Evolutionary conservation across 768 basidiomycete species (phyloP), one percentile per base, ranked within the genome.

Genomic region (Lentinula guzmanii): DNA sequence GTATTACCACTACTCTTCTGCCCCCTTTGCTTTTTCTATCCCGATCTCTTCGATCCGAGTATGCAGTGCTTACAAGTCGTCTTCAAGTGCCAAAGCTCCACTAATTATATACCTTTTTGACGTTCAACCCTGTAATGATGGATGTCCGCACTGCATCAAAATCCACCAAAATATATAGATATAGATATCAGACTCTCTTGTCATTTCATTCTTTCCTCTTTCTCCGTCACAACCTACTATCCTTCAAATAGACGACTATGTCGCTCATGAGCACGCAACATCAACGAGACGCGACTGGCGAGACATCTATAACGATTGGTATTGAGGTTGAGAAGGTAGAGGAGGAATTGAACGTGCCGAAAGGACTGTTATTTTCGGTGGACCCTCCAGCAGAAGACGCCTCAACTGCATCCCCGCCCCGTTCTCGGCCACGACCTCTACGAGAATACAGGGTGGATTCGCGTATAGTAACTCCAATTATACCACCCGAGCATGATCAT

Each of bases 401-500:
- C 45, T 31, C 16, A 18, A 52, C 59, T 52, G 10, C 24, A 24
- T 52, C 59, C 11, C 39, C 51, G 10, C 24, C 46, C 2, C 58
- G 13, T 31, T 33, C 45, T 31, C 42, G 24, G 35, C 31, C n/a
- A 11, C 59, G 45, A 28, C 59, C 58, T 28, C 35, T 51, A 4
- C 33, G 51, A 18, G 34, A 50, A 39, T 35, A 41, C 11, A 41
- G 21, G 28, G 16, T 51, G 21, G 51, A 52, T 28, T 42, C 48
- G 5, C n/a, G 35, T 21, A 11, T 21, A 18, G 16, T 42, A 7
- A 45, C 34, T 52, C 8, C 53, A 37, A 41, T 33, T 33, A 46
- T 55, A 37, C 58, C 58, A 3, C 52, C 52, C 9, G 37, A 52
- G 15, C 51, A 45, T 52, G 52, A 50, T 3, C 53, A 69, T 21